A percentile compares a stretch with the other conserved stretches of the same genome.
Evolutionary conservation across 2,329 filamentous ascomycete genomes (phyloP).

Genomic region (Fusarium sp.): DNA sequence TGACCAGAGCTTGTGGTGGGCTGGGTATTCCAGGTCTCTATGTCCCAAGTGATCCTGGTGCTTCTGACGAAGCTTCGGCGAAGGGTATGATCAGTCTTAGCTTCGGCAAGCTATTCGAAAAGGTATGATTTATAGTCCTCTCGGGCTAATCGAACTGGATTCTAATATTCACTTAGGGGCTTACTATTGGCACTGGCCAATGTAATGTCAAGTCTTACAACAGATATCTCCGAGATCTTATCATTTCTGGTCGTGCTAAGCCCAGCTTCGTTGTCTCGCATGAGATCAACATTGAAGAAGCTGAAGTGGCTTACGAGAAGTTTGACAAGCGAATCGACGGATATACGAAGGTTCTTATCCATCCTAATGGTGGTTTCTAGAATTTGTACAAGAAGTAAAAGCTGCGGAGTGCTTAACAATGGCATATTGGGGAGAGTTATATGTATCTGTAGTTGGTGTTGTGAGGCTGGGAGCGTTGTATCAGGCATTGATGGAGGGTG

Average conservation of each 20-base stretch:
- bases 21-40: conserved; percentile 68
- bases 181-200: conserved; percentile 69
- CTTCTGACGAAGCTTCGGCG: conserved; percentile 67
- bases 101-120: conserved; percentile 76
- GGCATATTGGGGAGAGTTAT: background rate
- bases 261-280: conserved; percentile 75
- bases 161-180: conserved; percentile 53
- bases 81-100: conserved; percentile 72
- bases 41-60: conserved; percentile 66
- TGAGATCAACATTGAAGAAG: conserved; percentile 71
- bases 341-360: conserved; percentile 75
- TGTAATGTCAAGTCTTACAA: conserved; percentile 78
- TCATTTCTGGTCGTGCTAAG: conserved; percentile 71
- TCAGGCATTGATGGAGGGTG: background rate
- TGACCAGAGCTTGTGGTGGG: conserved; percentile 70
- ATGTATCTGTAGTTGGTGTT: background rate
- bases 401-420: background rate
- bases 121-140: conserved; percentile 49
- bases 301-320: conserved; percentile 69
- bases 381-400: background rate
- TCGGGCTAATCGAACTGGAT: background rate
- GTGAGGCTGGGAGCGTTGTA: background rate
- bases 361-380: conserved; percentile 65
- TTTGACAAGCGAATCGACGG: conserved; percentile 74
- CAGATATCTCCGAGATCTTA: conserved; percentile 72